Evolutionary conservation across 2,329 filamentous ascomycete species (phyloP).

Genomic region (Verruconis gallopava): DNA sequence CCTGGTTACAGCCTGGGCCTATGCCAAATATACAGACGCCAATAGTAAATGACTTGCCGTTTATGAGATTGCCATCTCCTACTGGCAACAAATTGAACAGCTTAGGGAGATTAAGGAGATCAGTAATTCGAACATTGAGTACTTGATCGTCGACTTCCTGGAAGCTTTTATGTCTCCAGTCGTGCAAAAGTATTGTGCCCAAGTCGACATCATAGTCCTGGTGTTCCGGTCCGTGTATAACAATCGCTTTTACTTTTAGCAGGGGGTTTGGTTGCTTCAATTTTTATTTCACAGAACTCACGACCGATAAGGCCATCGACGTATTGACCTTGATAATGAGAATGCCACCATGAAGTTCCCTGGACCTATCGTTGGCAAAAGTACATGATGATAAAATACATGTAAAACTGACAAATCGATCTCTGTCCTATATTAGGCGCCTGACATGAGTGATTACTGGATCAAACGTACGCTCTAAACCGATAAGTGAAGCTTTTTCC

Average conservation of each 20-base stretch:
- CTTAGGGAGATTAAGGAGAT: not conserved
- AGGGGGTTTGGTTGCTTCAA: not conserved
- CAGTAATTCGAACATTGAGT: not conserved
- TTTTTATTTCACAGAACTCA: not conserved
- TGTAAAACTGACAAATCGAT: too few species aligned
- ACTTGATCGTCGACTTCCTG: not conserved
- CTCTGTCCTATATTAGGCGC: conserved; percentile 4
- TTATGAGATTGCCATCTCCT: not conserved
- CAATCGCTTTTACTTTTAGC: conserved; percentile 14
- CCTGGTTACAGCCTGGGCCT: not conserved
- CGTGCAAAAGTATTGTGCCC: conserved; percentile 24
- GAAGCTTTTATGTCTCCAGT: conserved; percentile 26
- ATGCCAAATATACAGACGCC: not conserved
- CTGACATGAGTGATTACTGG: too few species aligned
- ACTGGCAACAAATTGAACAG: not conserved
- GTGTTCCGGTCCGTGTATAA: conserved; percentile 29
- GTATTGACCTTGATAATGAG: conserved; percentile 28
- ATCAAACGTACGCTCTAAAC: conserved; percentile 17
- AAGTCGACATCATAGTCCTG: conserved; percentile 31
- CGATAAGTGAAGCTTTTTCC: conserved; percentile 17
- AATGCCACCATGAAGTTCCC: conserved; percentile 33
- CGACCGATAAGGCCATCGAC: conserved; percentile 28
- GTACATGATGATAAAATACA: too few species aligned
- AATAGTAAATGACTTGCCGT: not conserved
- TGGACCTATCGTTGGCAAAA: too few species aligned